Base-by-base conservation (phyloP, 2,329 filamentous ascomycete species). In the Aspergillus carbonarius region DNA sequence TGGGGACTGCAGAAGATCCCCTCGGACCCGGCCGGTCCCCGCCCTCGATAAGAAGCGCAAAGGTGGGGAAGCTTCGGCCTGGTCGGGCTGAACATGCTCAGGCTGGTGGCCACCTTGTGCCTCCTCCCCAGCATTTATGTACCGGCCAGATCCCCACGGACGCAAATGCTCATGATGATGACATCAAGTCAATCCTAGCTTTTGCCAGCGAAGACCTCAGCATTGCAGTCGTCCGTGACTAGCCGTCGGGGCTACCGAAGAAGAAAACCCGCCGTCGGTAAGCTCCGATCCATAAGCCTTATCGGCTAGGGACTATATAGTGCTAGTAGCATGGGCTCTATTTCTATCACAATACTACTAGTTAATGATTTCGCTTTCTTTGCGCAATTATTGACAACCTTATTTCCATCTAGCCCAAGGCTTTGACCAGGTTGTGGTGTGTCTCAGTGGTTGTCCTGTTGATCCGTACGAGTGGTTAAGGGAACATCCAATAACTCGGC, bases 261-360 rank as follows among this genome's bases (percentile, higher is more conserved):
- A 17, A 54, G 8, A 39, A n/a, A 39, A 37, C 18, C 53, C 51
- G 23, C 15, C 53, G 39, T 68, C 66, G 67, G 68, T 60, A 61
- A 63, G 57, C 66, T 65, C 67, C 67, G 68, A 65, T 48, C 44
- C 15, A 37, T 54, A 54, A 42, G 37, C 35, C 50, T 53, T 53
- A 53, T 53, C 50, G 50, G 50, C 50, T 12, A 25, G 27, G 20
- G 25, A 35, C 30, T 42, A 39, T 25, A 25, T 30, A 53, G 17
- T 20, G 23, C 30, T 42, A n/a, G 15, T 23, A 30, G 18, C 18
- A 4, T 27, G 17, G 27, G 27, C 35, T 42, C 32, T 32, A 18
- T 54, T 27, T 42, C 51, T 32, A 44, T n/a, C 53, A 7, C 20
- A 13, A 37, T 42, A 17, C 23, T 17, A 15, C 18, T n/a, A n/a